phyloP scores from a whole-genome alignment of 2,329 filamentous ascomycete genomes.

The Pseudogymnoascus sp. region DNA sequence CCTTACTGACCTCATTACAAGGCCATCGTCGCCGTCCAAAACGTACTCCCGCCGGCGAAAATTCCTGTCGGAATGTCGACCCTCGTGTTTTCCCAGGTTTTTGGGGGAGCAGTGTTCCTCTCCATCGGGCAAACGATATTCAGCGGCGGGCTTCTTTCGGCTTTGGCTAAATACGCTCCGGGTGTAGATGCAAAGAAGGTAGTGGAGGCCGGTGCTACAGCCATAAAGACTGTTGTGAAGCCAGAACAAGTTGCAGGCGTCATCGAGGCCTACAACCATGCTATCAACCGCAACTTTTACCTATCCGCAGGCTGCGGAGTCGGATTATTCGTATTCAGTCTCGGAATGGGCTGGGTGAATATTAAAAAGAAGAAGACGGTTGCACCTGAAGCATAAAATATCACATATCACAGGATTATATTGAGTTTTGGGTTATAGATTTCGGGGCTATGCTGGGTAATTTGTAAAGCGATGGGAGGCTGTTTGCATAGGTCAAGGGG shows the following conservation, averaged over 20 bases:
- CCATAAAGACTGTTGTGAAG: slow-evolving; percentile 29
- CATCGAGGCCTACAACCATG: slow-evolving; percentile 33
- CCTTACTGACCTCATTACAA: slow-evolving; percentile 10
- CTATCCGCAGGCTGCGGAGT: slow-evolving; percentile 14
- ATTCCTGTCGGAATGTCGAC: slow-evolving; percentile 27
- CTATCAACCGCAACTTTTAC: slow-evolving; percentile 20
- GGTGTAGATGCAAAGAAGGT: slow-evolving; percentile 26
- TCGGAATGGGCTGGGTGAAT: slow-evolving; percentile 39
- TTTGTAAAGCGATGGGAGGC: background rate
- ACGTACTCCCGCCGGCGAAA: slow-evolving; percentile 20
- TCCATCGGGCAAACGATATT: slow-evolving; percentile 26
- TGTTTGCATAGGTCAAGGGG: background rate
- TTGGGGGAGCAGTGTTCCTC: slow-evolving; percentile 27
- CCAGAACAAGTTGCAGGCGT: slow-evolving; percentile 28
- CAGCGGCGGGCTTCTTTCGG: slow-evolving; percentile 16
- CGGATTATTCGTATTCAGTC: slow-evolving; percentile 14
- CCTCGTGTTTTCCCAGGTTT: slow-evolving; percentile 27
- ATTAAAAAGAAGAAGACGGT: slow-evolving; percentile 31
- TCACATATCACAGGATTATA: background rate
- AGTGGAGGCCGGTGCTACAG: slow-evolving; percentile 33
- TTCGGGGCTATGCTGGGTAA: background rate
- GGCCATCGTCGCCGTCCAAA: slow-evolving; percentile 28
- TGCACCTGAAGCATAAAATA: background rate
- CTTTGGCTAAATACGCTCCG: slow-evolving; percentile 28
- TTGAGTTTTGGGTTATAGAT: background rate